Conservation (phyloP, 257 asterid species). For the Solanum dulcamara region DNA sequence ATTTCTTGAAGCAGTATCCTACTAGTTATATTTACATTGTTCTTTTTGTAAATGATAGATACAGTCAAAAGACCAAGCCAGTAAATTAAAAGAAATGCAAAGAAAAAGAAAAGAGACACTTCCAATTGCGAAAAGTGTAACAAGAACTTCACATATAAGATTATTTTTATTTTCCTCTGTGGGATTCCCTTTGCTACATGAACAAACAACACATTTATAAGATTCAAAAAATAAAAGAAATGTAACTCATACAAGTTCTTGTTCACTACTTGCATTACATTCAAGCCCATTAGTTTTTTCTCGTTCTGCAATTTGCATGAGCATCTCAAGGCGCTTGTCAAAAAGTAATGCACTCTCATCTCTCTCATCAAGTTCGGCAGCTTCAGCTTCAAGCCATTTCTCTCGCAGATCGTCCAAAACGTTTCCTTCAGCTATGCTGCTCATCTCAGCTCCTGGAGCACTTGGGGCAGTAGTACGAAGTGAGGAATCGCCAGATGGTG, state of each 20-base stretch:
- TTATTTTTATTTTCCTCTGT: not conserved
- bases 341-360: slow-evolving; percentile 64
- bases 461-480: slow-evolving; percentile 82
- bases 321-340: slow-evolving; percentile 94
- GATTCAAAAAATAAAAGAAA: not conserved
- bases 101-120: not conserved
- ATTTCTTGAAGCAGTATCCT: not conserved
- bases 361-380: slow-evolving; percentile 66
- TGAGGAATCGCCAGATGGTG: slow-evolving; percentile 84
- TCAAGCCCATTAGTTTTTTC: slow-evolving; percentile 27
- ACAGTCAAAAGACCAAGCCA: not conserved
- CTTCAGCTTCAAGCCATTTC: slow-evolving; percentile 91
- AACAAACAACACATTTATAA: not conserved
- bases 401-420: slow-evolving; percentile 81
- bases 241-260: not conserved
- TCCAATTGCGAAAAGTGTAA: not conserved
- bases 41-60: not conserved
- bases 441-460: slow-evolving; percentile 80
- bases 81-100: not conserved
- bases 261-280: not conserved
- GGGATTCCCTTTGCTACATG: not conserved
- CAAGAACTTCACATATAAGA: not conserved
- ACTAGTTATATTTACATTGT: not conserved
- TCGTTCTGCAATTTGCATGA: slow-evolving; percentile 45
- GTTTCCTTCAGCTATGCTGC: slow-evolving; percentile 42